phyloP scores from a whole-genome alignment of 108 stramenopile species.

The Hondaea fermentalgiana region DNA sequence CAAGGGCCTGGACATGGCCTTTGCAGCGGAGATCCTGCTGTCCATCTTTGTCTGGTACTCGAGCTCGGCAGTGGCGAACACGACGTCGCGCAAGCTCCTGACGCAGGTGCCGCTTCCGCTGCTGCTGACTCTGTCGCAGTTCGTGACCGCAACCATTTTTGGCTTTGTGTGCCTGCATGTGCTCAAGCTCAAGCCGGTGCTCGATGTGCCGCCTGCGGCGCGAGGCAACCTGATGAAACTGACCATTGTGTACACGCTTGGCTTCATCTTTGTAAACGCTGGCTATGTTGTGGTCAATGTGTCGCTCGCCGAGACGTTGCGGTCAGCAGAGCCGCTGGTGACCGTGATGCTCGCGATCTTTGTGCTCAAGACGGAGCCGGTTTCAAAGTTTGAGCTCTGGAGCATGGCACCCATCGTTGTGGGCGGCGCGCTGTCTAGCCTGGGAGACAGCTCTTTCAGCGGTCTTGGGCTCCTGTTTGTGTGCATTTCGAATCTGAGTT shows the following conservation, averaged over 20 bases:
- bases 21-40: background rate
- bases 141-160: background rate
- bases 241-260: background rate
- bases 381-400: background rate
- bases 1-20: background rate
- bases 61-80: background rate
- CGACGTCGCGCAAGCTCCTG: background rate
- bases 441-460: background rate
- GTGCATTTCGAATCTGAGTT: background rate
- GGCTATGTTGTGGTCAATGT: background rate
- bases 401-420: background rate
- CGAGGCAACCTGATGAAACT: background rate
- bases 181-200: background rate
- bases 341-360: conserved; percentile 6
- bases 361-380: background rate
- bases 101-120: background rate
- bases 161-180: background rate
- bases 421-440: background rate
- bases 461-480: background rate
- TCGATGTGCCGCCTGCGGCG: background rate
- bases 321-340: conserved; percentile 14
- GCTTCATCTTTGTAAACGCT: background rate
- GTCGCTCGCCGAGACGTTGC: background rate
- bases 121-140: background rate
- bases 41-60: background rate